Evolutionary conservation across 371 early-diverging fungal genomes (phyloP).

Genomic region (Enteropsectra breve): DNA sequence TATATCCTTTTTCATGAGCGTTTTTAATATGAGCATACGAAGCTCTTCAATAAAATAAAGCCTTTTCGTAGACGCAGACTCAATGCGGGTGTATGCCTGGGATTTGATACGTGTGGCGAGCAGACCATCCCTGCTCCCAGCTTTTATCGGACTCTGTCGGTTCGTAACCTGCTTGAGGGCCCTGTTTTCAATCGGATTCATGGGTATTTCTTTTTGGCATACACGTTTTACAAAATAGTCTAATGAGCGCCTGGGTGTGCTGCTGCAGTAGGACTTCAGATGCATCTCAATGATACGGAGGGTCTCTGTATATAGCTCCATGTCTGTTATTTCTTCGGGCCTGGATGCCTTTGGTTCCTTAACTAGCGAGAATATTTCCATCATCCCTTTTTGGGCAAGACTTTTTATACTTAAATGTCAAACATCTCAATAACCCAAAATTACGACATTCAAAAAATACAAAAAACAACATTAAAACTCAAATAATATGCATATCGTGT

Average conservation of each 20-base stretch:
- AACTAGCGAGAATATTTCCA: too few relatives aligned
- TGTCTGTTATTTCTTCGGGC: not conserved
- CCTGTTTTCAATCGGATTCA: not conserved
- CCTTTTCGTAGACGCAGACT: not conserved
- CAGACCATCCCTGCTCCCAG: not conserved
- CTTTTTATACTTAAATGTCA: too few relatives aligned
- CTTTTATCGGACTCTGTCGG: not conserved
- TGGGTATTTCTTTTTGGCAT: not conserved
- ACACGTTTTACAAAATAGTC: not conserved
- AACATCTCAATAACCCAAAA: too few relatives aligned
- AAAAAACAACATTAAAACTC: too few relatives aligned
- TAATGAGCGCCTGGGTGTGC: not conserved
- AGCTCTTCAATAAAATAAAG: slow-evolving; percentile 11
- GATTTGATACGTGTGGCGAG: not conserved
- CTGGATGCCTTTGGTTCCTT: too few relatives aligned
- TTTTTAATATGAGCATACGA: not conserved
- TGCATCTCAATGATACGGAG: not conserved
- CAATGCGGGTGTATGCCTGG: not conserved
- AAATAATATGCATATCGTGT: too few relatives aligned
- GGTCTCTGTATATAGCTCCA: not conserved
- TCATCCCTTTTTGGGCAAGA: too few relatives aligned
- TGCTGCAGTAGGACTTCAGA: not conserved
- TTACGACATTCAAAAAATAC: too few relatives aligned
- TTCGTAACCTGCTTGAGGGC: not conserved
- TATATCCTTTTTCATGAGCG: not conserved